Evolutionary conservation across 768 basidiomycete species (phyloP).

Genomic region (Termitomyces sp.): DNA sequence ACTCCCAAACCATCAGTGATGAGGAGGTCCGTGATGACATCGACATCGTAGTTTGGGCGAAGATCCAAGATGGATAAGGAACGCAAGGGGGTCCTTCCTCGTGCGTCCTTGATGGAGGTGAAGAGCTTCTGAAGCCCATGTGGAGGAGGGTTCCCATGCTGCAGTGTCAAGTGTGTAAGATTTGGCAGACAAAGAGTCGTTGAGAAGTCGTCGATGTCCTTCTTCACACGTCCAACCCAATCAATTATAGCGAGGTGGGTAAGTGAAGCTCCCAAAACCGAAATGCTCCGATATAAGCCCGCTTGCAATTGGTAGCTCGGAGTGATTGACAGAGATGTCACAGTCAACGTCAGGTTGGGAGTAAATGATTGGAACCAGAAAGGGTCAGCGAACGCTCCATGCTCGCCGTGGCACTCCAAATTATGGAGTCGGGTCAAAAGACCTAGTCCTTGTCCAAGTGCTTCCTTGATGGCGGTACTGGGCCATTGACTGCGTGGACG

Average conservation of each 20-base stretch:
- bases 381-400: constrained; percentile 3
- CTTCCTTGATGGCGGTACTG: constrained; percentile 2
- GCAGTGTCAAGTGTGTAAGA: constrained; percentile 3
- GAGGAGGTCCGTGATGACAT: constrained; percentile 2
- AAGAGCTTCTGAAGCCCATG: constrained; percentile 5
- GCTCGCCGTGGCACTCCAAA: constrained; percentile 7
- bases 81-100: constrained; percentile 1
- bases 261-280: constrained; percentile 1
- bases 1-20: neutral
- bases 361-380: constrained; percentile 3
- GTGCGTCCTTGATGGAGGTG: constrained; percentile 4
- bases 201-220: neutral
- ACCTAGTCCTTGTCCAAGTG: constrained; percentile 7
- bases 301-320: constrained; percentile 3
- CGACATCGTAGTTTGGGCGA: constrained; percentile 6
- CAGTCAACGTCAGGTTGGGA: constrained; percentile 1
- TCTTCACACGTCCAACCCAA: constrained; percentile 7
- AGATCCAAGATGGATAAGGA: constrained; percentile 4
- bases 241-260: constrained; percentile 5
- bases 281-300: constrained; percentile 2
- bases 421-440: constrained; percentile 6
- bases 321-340: constrained; percentile 3
- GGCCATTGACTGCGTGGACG: constrained; percentile 6
- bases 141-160: constrained; percentile 3
- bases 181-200: neutral